Percentiles rank a stretch among this genome's conserved stretches.
phyloP scores from a whole-genome alignment of 805 yeast species.

The Phaffomyces opuntiae region DNA sequence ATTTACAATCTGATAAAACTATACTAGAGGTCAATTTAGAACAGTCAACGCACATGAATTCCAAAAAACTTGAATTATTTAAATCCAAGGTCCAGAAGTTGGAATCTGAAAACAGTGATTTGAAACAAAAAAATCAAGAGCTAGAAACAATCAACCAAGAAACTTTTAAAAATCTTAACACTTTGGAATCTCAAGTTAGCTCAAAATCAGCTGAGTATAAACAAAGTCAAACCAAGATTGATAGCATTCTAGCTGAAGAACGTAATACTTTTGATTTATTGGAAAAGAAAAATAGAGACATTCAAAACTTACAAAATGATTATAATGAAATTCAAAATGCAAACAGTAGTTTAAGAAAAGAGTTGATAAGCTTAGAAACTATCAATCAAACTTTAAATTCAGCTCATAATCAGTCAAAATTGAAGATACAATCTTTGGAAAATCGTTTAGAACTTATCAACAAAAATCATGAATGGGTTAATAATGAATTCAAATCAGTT shows the following conservation, averaged over 20 bases:
- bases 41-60: conserved; percentile 29
- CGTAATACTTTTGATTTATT: conserved; percentile 28
- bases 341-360: conserved; percentile 32
- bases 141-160: conserved; percentile 20
- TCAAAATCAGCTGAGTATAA: conserved; percentile 5
- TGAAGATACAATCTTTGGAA: conserved; percentile 30
- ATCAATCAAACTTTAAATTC: conserved; percentile 27
- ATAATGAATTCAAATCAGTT: conserved; percentile 30
- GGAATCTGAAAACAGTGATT: conserved; percentile 17
- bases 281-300: conserved; percentile 30
- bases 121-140: conserved; percentile 16
- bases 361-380: conserved; percentile 32
- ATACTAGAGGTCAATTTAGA: conserved; percentile 34
- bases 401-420: conserved; percentile 22
- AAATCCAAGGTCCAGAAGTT: conserved; percentile 23
- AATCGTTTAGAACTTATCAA: conserved; percentile 37
- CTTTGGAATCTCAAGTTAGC: conserved; percentile 10
- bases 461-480: conserved; percentile 34
- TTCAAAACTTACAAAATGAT: conserved; percentile 31
- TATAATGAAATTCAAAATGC: conserved; percentile 28
- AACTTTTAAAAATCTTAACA: conserved; percentile 10
- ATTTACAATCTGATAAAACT: conserved; percentile 31
- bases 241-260: conserved; percentile 21
- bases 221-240: conserved; percentile 9
- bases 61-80: conserved; percentile 27